These are phyloP conservation scores for Teratosphaeria pseudoeucalypti DNA, from an alignment of 2,329 filamentous ascomycete species.

Conservation along the genomic window DNA sequence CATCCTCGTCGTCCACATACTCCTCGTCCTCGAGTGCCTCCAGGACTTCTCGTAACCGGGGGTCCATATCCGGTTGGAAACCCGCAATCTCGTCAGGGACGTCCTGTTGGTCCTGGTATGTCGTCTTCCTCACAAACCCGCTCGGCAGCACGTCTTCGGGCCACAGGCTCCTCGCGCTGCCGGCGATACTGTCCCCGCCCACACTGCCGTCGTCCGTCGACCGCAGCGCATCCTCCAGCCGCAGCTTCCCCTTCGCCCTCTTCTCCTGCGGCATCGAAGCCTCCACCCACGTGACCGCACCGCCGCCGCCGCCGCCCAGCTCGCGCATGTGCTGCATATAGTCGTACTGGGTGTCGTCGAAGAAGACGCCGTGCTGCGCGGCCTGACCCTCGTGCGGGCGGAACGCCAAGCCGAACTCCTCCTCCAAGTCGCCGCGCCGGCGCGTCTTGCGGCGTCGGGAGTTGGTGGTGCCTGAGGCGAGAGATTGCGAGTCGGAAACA, in stretches of 20 bases:
- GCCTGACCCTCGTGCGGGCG: conserved; percentile 92
- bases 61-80: conserved; percentile 97
- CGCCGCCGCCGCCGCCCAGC: conserved; percentile 53
- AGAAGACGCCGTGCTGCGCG: conserved; percentile 87
- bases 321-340: conserved; percentile 99
- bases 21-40: conserved; percentile 93
- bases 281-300: conserved; percentile 69
- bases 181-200: conserved; percentile 33
- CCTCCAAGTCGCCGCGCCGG: conserved; percentile 62
- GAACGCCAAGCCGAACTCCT: conserved; percentile 58
- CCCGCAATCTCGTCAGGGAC: conserved; percentile 84
- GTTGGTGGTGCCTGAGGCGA: conserved; percentile 26
- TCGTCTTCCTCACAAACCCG: conserved; percentile 64
- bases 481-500: conserved; percentile 19
- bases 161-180: conserved; percentile 38
- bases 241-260: conserved; percentile 57
- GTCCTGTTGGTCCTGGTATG: conserved; percentile 88
- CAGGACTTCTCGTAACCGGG: conserved; percentile 75
- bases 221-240: conserved; percentile 71
- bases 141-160: conserved; percentile 68
- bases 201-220: conserved; percentile 37
- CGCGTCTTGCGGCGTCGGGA: conserved; percentile 22
- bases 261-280: conserved; percentile 40
- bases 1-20: conserved; percentile 69
- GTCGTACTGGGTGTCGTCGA: conserved; percentile 89